These are phyloP conservation scores for Cercophora scortea DNA, from an alignment of 495 filamentous ascomycete species.

Conservation along the genomic window DNA sequence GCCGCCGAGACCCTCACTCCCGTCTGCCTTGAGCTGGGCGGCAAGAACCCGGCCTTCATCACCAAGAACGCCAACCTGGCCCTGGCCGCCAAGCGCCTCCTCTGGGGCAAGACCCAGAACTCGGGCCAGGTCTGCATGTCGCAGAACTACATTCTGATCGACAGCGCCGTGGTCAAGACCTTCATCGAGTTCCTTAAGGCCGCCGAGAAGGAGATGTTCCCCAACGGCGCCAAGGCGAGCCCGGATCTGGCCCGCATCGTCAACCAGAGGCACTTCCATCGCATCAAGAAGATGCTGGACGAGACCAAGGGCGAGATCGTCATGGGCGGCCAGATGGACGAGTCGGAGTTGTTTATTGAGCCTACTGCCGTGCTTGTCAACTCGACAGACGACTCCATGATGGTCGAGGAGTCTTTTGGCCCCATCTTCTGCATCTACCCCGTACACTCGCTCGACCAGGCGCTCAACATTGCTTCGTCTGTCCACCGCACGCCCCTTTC, in stretches of 20 bases:
- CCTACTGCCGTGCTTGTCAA: constrained; percentile 76
- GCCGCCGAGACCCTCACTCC: constrained; percentile 89
- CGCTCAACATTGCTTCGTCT: constrained; percentile 65
- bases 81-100: constrained; percentile 73
- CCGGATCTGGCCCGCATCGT: constrained; percentile 73
- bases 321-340: constrained; percentile 75
- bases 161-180: constrained; percentile 58
- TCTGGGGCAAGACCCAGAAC: constrained; percentile 83
- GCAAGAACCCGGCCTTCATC: constrained; percentile 83
- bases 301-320: constrained; percentile 74
- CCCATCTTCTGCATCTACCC: constrained; percentile 76
- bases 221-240: constrained; percentile 66
- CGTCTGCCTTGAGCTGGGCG: constrained; percentile 81
- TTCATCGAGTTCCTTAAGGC: constrained; percentile 71
- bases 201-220: constrained; percentile 72
- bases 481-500: constrained; percentile 75
- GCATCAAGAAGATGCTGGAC: constrained; percentile 86
- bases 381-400: constrained; percentile 65
- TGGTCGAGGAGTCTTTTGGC: constrained; percentile 80
- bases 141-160: constrained; percentile 83
- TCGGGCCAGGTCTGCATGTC: constrained; percentile 83
- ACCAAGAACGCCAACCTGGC: constrained; percentile 71
- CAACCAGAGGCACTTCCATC: constrained; percentile 65
- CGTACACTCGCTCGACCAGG: constrained; percentile 69
- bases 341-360: constrained; percentile 70